Evolutionary conservation across 768 basidiomycete species (phyloP).

Genomic region (Boletus fagicola): DNA sequence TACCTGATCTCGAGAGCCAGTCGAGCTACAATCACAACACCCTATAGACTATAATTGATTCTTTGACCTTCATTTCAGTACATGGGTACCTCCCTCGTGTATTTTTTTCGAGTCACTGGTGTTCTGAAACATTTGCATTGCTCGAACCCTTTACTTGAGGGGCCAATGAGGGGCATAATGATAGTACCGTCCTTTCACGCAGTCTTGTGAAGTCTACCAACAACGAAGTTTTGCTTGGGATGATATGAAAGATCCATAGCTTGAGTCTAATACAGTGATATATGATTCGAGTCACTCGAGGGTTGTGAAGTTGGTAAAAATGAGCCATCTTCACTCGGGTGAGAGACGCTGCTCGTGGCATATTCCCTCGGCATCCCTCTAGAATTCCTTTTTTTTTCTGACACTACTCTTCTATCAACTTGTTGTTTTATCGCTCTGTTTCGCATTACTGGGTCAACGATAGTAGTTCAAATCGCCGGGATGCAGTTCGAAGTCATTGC

Average conservation of each 20-base stretch:
- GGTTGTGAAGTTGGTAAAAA: not conserved
- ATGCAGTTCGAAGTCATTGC: slow-evolving; percentile 87
- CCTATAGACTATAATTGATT: not conserved
- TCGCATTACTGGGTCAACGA: not conserved
- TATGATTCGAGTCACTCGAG: not conserved
- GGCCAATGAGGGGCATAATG: too few species aligned
- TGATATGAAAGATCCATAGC: not conserved
- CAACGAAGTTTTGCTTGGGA: not conserved
- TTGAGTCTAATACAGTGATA: not conserved
- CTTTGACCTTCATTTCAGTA: not conserved
- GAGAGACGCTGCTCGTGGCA: not conserved
- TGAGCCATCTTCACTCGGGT: not conserved
- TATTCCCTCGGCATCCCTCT: not conserved
- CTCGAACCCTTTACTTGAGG: too few species aligned
- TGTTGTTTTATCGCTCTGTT: not conserved
- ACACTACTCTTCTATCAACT: too few species aligned
- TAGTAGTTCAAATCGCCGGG: not conserved
- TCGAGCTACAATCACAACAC: not conserved
- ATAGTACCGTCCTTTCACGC: too few species aligned
- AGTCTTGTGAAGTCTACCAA: too few species aligned
- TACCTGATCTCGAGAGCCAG: too few species aligned
- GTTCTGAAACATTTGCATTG: not conserved
- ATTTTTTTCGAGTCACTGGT: not conserved
- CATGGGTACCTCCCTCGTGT: not conserved
- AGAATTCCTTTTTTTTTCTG: not conserved